These are phyloP conservation scores for Nannochloropsis oceanica DNA, from an alignment of 108 stramenopile species.

Conservation along the genomic window DNA sequence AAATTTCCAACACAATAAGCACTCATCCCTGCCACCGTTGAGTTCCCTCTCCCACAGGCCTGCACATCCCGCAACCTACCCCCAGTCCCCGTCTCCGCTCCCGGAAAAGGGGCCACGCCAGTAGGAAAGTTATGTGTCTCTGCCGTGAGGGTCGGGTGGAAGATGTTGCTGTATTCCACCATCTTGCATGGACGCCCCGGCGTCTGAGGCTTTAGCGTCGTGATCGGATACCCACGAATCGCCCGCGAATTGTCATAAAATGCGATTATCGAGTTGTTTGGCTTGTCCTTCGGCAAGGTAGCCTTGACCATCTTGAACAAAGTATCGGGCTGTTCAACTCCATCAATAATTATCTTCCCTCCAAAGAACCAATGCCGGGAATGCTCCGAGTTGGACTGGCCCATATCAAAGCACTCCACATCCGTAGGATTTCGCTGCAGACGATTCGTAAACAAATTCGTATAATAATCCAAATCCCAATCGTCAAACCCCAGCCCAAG, in stretches of 20 bases:
- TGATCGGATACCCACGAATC: constrained; percentile 55
- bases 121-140: constrained; percentile 99
- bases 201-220: constrained; percentile 1
- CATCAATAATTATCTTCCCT: constrained; percentile 93
- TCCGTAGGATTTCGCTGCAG: constrained; percentile 88
- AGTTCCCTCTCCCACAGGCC: constrained; percentile 89
- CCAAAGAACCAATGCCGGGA: constrained; percentile 99
- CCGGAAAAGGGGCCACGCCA: constrained; percentile 95
- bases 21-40: constrained; percentile 73
- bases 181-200: constrained; percentile 18
- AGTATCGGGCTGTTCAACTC: constrained; percentile 69
- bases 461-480: constrained; percentile 94
- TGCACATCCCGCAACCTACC: constrained; percentile 93
- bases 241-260: constrained; percentile 93
- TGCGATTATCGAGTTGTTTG: constrained; percentile 83
- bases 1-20: constrained; percentile 97
- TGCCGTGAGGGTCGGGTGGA: constrained; percentile 92
- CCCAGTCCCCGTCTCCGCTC: constrained; percentile 98
- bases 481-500: constrained; percentile 92
- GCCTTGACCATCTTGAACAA: constrained; percentile 96
- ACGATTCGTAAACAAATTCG: constrained; percentile 79
- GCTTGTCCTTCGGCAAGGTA: constrained; percentile 51
- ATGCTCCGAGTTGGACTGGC: constrained; percentile 94
- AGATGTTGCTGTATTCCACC: constrained; percentile 32
- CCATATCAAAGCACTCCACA: constrained; percentile 98